Percentiles rank a stretch among this genome's conserved stretches.
phyloP scores from a whole-genome alignment of 31 red algal genomes.

The Asparagopsis taxiformis region DNA sequence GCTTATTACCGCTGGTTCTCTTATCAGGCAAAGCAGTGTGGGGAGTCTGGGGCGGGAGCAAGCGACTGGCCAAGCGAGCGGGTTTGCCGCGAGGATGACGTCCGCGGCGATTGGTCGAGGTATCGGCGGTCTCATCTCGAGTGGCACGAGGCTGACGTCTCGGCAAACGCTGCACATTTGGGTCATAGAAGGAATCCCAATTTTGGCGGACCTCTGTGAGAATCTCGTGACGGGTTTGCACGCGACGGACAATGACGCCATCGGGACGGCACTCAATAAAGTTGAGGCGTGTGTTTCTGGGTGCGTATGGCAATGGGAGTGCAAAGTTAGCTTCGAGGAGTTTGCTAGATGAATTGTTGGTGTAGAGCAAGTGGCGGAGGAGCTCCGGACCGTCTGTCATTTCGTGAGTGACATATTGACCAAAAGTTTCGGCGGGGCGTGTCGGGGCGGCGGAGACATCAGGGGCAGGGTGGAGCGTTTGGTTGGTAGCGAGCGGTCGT shows the following conservation, averaged over 20 bases:
- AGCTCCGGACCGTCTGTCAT: too few species aligned
- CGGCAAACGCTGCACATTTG: constrained; percentile 1
- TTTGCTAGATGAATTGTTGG: too few species aligned
- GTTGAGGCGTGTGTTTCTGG: constrained; percentile 19
- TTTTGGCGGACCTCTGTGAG: constrained; percentile 33
- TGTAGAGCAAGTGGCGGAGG: too few species aligned
- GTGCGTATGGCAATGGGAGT: constrained; percentile 22
- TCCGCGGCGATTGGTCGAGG: background rate
- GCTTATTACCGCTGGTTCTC: constrained; percentile 22
- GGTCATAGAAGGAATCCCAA: background rate
- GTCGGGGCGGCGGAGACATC: too few species aligned
- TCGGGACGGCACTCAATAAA: constrained; percentile 38
- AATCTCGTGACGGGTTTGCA: constrained; percentile 32
- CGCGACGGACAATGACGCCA: constrained; percentile 19
- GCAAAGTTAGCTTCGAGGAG: too few species aligned
- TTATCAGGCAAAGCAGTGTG: background rate
- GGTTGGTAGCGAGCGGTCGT: too few species aligned
- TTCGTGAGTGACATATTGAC: too few species aligned
- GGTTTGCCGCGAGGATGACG: too few species aligned
- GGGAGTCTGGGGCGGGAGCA: background rate
- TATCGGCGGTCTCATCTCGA: background rate
- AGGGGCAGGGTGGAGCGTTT: too few species aligned
- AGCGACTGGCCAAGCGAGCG: too few species aligned
- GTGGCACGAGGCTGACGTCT: constrained; percentile 1
- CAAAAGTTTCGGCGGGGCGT: too few species aligned